Percentiles rank a stretch among this genome's conserved stretches.
Evolutionary conservation across 1,284 basidiomycete genomes (phyloP).

Genomic region (Lignosus rhinocerotis): DNA sequence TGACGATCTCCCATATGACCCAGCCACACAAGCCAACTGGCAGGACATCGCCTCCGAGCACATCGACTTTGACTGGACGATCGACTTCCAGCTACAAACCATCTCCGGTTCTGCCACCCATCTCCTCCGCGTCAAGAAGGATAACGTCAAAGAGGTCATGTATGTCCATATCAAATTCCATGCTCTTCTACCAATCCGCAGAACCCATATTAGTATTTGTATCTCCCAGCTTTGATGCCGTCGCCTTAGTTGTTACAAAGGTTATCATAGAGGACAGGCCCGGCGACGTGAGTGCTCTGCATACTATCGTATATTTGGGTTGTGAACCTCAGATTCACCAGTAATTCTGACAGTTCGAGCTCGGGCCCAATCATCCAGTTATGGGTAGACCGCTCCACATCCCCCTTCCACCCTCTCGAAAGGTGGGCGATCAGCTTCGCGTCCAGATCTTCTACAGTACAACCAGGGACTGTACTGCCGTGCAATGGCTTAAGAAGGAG

Average conservation of each 20-base stretch:
- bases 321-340: too few species aligned
- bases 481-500: slow-evolving; percentile 94
- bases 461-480: slow-evolving; percentile 75
- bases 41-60: slow-evolving; percentile 66
- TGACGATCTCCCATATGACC: slow-evolving; percentile 44
- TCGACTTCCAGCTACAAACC: slow-evolving; percentile 74
- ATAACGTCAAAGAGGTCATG: slow-evolving; percentile 67
- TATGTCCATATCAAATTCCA: slow-evolving; percentile 31
- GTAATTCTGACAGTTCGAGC: slow-evolving; percentile 55
- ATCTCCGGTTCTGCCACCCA: slow-evolving; percentile 79
- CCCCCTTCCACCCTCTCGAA: slow-evolving; percentile 43
- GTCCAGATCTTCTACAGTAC: slow-evolving; percentile 75
- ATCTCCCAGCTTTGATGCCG: slow-evolving; percentile 67
- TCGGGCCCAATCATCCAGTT: slow-evolving; percentile 58
- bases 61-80: slow-evolving; percentile 77
- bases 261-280: slow-evolving; percentile 56
- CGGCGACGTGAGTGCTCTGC: slow-evolving; percentile 42
- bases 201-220: not conserved
- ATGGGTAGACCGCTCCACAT: slow-evolving; percentile 74
- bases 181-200: not conserved
- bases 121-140: slow-evolving; percentile 56
- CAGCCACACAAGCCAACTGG: slow-evolving; percentile 83
- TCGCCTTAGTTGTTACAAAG: slow-evolving; percentile 66
- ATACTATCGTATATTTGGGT: too few species aligned
- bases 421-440: slow-evolving; percentile 47